Base-by-base conservation (phyloP, 1,284 basidiomycete species). In the Caloboletus firmus region DNA sequence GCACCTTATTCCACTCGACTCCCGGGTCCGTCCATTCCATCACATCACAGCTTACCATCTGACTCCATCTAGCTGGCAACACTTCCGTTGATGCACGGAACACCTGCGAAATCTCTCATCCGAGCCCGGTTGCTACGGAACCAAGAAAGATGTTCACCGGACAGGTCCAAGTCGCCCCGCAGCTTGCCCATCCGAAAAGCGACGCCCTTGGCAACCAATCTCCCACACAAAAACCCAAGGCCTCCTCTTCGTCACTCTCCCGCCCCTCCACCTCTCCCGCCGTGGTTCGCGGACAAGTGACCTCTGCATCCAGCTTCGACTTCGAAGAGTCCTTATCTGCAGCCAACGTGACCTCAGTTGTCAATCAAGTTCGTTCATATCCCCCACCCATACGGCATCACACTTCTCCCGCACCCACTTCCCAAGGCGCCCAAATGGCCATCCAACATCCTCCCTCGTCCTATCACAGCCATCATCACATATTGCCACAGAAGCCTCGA, bases 341-440 rank as follows among this genome's bases (percentile, higher is more conserved):
- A 22, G 64, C 66, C 51, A 66, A 66, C 49, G 56, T 65, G 54
- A 52, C 64, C 62, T 70, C 68, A 32, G 62, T 67, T 53, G 67
- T 67, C 56, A 69, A 69, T 67, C 65, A 69, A 45, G 49, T 47
- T 65, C 65, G 58, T 62, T 68, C 65, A 65, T 69, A 54, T 64
- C 56, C 62, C 51, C 60, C 62, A 55, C 59, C 62, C 52, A 46
- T 56, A 58, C 61, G 56, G 54, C 59, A 56, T 60, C 50, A 30
- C 39, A 39, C 61, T 61, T 58, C 62, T 54, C 59, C 63, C 53
- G 54, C 54, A 32, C 43, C 37, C 18, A 39, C 65, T 56, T 56
- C 62, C 3, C 54, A 56, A 22, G 28, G 17, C 11, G 17, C 51
- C 0, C 54, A 54, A 28, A 52, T 45, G 55, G 64, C 0, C 37